A percentile compares a stretch with the other conserved stretches of the same genome.
phyloP scores from a whole-genome alignment of 2,329 filamentous ascomycete genomes.

The Pseudocercospora eumusae region DNA sequence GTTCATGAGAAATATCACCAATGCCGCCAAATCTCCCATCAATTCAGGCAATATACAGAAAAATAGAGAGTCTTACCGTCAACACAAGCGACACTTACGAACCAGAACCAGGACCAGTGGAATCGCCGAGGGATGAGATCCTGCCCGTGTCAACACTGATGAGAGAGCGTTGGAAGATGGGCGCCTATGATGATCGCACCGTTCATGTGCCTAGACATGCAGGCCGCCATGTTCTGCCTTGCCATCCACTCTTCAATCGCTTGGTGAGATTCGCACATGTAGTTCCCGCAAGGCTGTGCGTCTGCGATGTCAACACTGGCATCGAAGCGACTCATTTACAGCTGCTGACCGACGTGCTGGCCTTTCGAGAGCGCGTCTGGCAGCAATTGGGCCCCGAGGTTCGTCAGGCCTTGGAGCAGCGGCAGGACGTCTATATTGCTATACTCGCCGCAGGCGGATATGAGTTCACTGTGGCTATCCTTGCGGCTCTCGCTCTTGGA shows the following conservation, averaged over 20 bases:
- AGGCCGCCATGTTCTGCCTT: slow-evolving; percentile 36
- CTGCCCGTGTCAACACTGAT: slow-evolving; percentile 22
- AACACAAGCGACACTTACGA: slow-evolving; percentile 26
- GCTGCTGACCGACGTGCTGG: slow-evolving; percentile 49
- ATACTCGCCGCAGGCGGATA: slow-evolving; percentile 51
- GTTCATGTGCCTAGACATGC: slow-evolving; percentile 25
- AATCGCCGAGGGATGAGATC: slow-evolving; percentile 17
- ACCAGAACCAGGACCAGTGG: slow-evolving; percentile 14
- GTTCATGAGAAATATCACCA: background rate
- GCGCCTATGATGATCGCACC: slow-evolving; percentile 32
- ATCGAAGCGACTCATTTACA: slow-evolving; percentile 45
- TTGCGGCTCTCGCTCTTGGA: slow-evolving; percentile 51
- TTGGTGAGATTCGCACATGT: slow-evolving; percentile 45
- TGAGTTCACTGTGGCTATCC: slow-evolving; percentile 52
- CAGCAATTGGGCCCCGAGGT: slow-evolving; percentile 36
- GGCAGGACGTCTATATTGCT: slow-evolving; percentile 48
- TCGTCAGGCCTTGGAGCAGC: slow-evolving; percentile 35
- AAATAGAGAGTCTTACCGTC: slow-evolving; percentile 22
- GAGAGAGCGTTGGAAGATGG: slow-evolving; percentile 24
- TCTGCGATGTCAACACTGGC: slow-evolving; percentile 45
- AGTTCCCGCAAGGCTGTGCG: slow-evolving; percentile 40
- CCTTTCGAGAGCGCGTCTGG: slow-evolving; percentile 44
- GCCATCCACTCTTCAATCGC: slow-evolving; percentile 44
- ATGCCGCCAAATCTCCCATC: slow-evolving; percentile 25
- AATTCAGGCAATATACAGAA: slow-evolving; percentile 25